Evolutionary conservation across 169 alveolate species (phyloP).

Genomic region (Prorocentrum cordatum): DNA sequence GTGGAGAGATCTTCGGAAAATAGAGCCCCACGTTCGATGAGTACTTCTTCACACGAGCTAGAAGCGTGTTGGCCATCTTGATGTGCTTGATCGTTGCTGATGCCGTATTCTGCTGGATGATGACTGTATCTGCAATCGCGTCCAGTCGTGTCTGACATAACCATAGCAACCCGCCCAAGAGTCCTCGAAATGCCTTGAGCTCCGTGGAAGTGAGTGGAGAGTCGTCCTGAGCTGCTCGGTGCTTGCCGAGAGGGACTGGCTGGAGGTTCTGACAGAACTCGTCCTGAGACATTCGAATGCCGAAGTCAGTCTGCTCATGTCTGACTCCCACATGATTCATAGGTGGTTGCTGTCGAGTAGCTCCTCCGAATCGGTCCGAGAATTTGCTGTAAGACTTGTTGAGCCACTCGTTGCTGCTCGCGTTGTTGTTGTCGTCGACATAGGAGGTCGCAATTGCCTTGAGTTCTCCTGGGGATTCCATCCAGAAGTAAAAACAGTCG

Average conservation of each 20-base stretch:
- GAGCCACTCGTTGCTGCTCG: background rate
- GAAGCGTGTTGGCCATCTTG: no score
- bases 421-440: background rate
- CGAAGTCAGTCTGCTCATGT: background rate
- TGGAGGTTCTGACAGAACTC: background rate
- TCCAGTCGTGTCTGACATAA: background rate
- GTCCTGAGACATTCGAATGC: background rate
- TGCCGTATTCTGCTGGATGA: no score
- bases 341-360: background rate
- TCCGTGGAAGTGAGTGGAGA: background rate
- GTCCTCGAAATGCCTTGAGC: background rate
- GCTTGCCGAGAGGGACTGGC: background rate
- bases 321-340: background rate
- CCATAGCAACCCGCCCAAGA: background rate
- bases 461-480: background rate
- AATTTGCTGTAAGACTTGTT: background rate
- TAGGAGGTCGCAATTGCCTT: background rate
- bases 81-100: no score
- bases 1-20: no score
- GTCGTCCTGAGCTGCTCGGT: background rate
- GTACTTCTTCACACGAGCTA: no score
- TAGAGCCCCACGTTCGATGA: no score
- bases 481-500: background rate
- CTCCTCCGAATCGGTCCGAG: background rate
- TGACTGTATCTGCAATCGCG: background rate